Conservation (phyloP, 805 yeast genomes). For the Hanseniaspora guilliermondii region DNA sequence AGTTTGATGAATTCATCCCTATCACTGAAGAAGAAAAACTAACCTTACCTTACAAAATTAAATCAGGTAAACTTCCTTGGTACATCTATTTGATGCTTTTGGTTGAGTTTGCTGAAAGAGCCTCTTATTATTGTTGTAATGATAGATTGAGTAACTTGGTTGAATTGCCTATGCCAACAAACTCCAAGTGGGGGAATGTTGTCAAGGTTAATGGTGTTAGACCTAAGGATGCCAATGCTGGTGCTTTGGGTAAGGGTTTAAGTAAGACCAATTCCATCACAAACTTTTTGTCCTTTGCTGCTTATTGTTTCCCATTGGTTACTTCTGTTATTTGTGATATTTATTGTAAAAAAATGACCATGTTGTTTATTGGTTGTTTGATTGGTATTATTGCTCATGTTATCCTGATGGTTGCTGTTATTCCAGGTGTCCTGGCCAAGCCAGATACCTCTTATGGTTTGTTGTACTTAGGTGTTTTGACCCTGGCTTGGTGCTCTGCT, state of each 20-base stretch:
- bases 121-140: conserved; percentile 65
- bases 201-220: conserved; percentile 13
- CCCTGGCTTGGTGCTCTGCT: conserved; percentile 68
- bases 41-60: conserved; percentile 57
- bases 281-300: conserved; percentile 72
- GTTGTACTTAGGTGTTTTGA: conserved; percentile 31
- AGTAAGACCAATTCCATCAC: conserved; percentile 60
- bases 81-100: conserved; percentile 42
- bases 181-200: conserved; percentile 26
- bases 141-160: conserved; percentile 72
- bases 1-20: conserved; percentile 22
- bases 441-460: conserved; percentile 51
- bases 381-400: conserved; percentile 52
- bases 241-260: conserved; percentile 49
- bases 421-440: conserved; percentile 43
- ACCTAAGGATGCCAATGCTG: conserved; percentile 24
- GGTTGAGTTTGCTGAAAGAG: conserved; percentile 71
- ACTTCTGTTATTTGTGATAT: conserved; percentile 71
- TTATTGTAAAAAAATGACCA: conserved; percentile 57
- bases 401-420: conserved; percentile 54
- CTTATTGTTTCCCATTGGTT: conserved; percentile 64
- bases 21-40: conserved; percentile 35
- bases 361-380: conserved; percentile 49
- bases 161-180: conserved; percentile 39
- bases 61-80: conserved; percentile 30